Conservation (phyloP, 352 stramenopile genomes). For the Globisporangium perplexum region DNA sequence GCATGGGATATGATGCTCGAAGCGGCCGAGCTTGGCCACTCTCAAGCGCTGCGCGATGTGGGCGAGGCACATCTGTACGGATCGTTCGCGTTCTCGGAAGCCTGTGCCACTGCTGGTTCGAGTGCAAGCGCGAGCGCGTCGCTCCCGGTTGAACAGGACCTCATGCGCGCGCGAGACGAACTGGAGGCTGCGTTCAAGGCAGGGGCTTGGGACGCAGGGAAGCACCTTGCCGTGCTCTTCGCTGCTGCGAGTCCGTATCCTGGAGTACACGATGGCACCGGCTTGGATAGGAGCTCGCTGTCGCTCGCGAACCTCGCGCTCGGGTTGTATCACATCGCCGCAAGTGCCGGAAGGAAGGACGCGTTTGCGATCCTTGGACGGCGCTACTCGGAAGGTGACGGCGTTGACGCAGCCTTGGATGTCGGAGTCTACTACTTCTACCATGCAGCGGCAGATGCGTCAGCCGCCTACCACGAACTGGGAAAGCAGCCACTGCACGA, state of each 20-base stretch:
- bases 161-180: slow-evolving; percentile 11
- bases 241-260: neutral
- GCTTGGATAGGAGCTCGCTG: neutral
- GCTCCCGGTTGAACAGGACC: slow-evolving; percentile 16
- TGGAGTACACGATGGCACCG: neutral
- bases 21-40: slow-evolving; percentile 26
- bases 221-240: slow-evolving; percentile 21
- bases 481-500: slow-evolving; percentile 78
- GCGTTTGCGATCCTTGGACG: slow-evolving; percentile 51
- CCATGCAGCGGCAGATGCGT: slow-evolving; percentile 40
- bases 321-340: slow-evolving; percentile 48
- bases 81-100: slow-evolving; percentile 9
- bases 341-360: slow-evolving; percentile 30
- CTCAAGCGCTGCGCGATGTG: slow-evolving; percentile 19
- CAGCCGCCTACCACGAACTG: slow-evolving; percentile 45
- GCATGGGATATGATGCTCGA: slow-evolving; percentile 28
- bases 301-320: slow-evolving; percentile 15
- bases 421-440: slow-evolving; percentile 56
- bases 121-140: neutral
- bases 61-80: slow-evolving; percentile 37
- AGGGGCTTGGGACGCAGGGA: slow-evolving; percentile 18
- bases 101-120: slow-evolving; percentile 8
- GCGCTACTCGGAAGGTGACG: slow-evolving; percentile 25
- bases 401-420: slow-evolving; percentile 17
- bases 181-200: slow-evolving; percentile 17